Evolutionary conservation across 169 alveolate genomes (phyloP).

Genomic region (Eimeria brunetti): DNA sequence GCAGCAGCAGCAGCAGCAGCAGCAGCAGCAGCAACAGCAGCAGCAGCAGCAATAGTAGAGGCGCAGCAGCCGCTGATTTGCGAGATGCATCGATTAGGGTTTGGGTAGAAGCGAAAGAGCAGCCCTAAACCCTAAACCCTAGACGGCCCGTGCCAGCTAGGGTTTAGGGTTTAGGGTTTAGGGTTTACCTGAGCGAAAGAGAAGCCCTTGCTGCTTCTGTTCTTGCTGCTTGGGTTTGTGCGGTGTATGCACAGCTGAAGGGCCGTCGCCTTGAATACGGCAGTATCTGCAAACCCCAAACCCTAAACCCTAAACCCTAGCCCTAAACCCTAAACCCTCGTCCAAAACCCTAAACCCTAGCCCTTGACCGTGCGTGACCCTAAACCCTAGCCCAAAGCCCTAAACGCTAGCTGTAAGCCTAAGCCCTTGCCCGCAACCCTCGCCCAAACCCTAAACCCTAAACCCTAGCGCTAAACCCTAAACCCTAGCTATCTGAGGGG

Average conservation of each 20-base stretch:
- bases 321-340: not conserved
- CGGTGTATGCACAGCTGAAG: constrained; percentile 20
- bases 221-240: not conserved
- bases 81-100: not conserved
- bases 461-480: too few species aligned
- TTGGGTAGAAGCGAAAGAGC: too few species aligned
- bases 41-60: not conserved
- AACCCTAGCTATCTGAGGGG: not conserved
- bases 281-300: constrained; percentile 15
- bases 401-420: too few species aligned
- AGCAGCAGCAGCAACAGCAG: not conserved
- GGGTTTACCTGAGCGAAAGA: constrained; percentile 5
- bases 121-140: too few species aligned
- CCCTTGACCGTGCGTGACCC: not conserved
- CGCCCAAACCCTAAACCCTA: too few species aligned
- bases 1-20: constrained; percentile 8
- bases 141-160: not conserved
- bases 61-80: not conserved
- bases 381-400: not conserved
- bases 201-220: constrained; percentile 18
- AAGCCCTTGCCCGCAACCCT: too few species aligned
- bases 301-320: constrained; percentile 1
- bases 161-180: not conserved
- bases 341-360: not conserved
- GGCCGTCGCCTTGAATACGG: not conserved